phyloP scores from a whole-genome alignment of 345 rosid species.

The Eutrema heterophyllum region DNA sequence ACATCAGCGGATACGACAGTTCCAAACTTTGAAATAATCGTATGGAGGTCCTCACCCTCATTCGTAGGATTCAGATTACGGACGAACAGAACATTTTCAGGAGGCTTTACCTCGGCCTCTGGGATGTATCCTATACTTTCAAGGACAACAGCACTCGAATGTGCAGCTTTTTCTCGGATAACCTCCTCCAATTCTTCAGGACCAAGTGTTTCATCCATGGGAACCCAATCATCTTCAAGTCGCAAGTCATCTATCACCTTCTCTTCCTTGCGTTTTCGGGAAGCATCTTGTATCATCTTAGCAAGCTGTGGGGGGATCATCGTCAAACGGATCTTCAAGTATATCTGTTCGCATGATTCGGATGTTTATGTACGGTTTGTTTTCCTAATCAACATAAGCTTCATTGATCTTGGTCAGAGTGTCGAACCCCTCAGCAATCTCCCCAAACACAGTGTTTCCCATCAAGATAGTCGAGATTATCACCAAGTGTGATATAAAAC shows the following conservation, averaged over 20 bases:
- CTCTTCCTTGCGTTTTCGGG: conserved; percentile 95
- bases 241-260: conserved; percentile 74
- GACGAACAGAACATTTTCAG: conserved; percentile 91
- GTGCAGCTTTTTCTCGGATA: conserved; percentile 76
- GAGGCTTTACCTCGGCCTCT: conserved; percentile 65
- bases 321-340: conserved; percentile 90
- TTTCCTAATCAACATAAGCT: conserved; percentile 79
- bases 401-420: conserved; percentile 83
- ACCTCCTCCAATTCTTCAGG: conserved; percentile 66
- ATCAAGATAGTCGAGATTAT: conserved; percentile 90
- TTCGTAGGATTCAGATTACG: conserved; percentile 97
- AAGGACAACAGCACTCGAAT: conserved; percentile 93
- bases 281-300: conserved; percentile 75
- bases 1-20: conserved; percentile 80
- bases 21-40: conserved; percentile 95
- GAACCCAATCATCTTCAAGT: conserved; percentile 99
- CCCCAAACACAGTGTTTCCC: conserved; percentile 96
- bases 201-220: conserved; percentile 81
- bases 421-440: conserved; percentile 88
- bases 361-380: conserved; percentile 73
- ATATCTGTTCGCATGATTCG: conserved; percentile 76
- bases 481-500: conserved; percentile 86
- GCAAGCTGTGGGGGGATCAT: conserved; percentile 69
- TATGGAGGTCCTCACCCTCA: conserved; percentile 93
- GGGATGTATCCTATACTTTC: conserved; percentile 43